Evolutionary conservation across 2,329 filamentous ascomycete species (phyloP).

Genomic region (Colletotrichum tofieldiae): DNA sequence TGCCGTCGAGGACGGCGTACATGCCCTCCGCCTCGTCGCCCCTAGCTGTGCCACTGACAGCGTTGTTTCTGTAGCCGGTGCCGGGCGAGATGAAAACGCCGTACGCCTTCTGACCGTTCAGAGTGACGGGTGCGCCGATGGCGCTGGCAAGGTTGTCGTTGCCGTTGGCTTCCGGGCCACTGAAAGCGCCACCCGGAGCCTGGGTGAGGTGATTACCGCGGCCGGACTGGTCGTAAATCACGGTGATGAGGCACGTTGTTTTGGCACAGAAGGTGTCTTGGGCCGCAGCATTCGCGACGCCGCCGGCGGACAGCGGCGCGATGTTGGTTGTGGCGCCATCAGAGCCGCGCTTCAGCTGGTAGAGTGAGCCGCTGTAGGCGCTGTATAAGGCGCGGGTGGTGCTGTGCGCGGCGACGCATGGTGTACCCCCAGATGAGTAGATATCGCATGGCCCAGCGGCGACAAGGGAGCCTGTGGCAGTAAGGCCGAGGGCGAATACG

Average conservation of each 20-base stretch:
- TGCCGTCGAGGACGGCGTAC: constrained; percentile 73
- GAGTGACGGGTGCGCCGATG: constrained; percentile 72
- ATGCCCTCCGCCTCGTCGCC: constrained; percentile 72
- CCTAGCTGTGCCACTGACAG: constrained; percentile 65
- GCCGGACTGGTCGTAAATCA: constrained; percentile 78
- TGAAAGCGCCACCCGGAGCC: constrained; percentile 71
- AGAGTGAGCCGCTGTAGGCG: constrained; percentile 67
- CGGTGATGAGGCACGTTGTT: constrained; percentile 75
- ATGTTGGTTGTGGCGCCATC: constrained; percentile 64
- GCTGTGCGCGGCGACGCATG: constrained; percentile 76
- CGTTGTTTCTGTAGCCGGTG: constrained; percentile 75
- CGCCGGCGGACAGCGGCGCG: constrained; percentile 68
- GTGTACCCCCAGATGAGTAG: constrained; percentile 70
- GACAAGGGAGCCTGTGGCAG: constrained; percentile 57
- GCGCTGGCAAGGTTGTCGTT: constrained; percentile 74
- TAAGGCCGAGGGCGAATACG: constrained; percentile 50
- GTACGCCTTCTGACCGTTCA: constrained; percentile 75
- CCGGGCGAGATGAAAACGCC: constrained; percentile 75
- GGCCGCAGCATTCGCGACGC: constrained; percentile 72
- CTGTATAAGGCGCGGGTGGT: constrained; percentile 76
- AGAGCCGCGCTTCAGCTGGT: constrained; percentile 72
- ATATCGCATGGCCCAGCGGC: constrained; percentile 74
- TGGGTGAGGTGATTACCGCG: constrained; percentile 74
- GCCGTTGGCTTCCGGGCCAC: constrained; percentile 69
- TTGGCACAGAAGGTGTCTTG: constrained; percentile 74